Base-by-base conservation (phyloP, 2,329 filamentous ascomycete species). In the Talaromyces sp. region DNA sequence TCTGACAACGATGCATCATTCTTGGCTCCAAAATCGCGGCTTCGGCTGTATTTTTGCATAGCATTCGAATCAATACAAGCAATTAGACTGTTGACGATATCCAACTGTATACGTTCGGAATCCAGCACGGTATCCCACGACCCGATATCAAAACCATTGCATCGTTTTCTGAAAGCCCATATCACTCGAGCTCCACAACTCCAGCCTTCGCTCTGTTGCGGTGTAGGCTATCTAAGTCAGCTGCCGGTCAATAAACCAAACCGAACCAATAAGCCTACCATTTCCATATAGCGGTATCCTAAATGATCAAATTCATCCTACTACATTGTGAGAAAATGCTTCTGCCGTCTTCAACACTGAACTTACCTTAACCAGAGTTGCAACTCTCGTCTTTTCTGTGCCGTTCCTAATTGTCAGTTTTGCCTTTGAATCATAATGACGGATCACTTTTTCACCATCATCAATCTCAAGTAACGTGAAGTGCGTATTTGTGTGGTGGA, bases 391-490 rank as follows among this genome's bases (percentile, higher is more conserved):
- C 58, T 60, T 60, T 31, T 60, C 50, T n/a, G n/a, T 60, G 27
- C 64, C 60, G 59, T 68, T 45, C n/a, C 67, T 69, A 63, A 64
- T 67, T 16, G 35, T 60, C 54, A 54, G 16, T 6, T 45, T 64
- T 59, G 63, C 67, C 31, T 67, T 68, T 27, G 67, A 74, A 67
- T 74, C 63, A 56, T 71, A 74, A 61, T 73, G 54, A n/a, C 68
- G 67, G 65, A 74, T 73, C 16, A 68, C 67, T 58, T 66, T 59
- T 45, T 70, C 62, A 33, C 48, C 35, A 64, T 74, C 54, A 62
- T 74, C 72, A 16, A 73, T 71, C 60, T 74, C 67, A 13, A 74
- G 68, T 37, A 74, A 56, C 19, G 66, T 69, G 41, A 72, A 74
- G 65, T 74, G 65, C 31, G 67, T 66, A n/a, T 60, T 35, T 10